Conservation (phyloP, 192 early-diverging fungal species). For the Piromyces sp. region DNA sequence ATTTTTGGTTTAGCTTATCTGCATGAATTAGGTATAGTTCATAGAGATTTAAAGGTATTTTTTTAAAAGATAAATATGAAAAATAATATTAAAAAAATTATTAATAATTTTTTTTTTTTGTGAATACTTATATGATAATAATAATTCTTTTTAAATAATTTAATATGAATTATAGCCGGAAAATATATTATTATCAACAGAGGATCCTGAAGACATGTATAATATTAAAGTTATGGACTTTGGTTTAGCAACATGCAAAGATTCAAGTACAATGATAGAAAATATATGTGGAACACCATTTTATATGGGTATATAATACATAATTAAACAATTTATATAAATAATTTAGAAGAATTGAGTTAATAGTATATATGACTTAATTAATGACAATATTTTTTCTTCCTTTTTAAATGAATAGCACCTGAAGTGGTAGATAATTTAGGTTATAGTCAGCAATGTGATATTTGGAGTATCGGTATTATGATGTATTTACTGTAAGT, state of each 20-base stretch:
- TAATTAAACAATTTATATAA: too few species aligned
- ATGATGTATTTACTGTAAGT: conserved; percentile 28
- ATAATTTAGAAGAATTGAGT: too few species aligned
- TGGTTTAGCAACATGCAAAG: conserved; percentile 22
- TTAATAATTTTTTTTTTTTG: too few species aligned
- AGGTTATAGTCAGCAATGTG: conserved; percentile 27
- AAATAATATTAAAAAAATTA: too few species aligned
- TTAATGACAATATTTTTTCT: background rate
- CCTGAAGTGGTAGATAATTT: conserved; percentile 28
- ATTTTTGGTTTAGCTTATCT: conserved; percentile 4
- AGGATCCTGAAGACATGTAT: conserved; percentile 14
- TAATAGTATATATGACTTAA: too few species aligned
- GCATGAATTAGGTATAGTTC: conserved; percentile 7
- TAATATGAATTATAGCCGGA: conserved; percentile 6
- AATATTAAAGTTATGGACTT: conserved; percentile 31
- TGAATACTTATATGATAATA: too few species aligned
- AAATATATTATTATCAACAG: conserved; percentile 11
- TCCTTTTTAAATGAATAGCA: conserved; percentile 14
- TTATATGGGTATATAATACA: conserved; percentile 18
- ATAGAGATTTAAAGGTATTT: conserved; percentile 13
- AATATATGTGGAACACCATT: conserved; percentile 23
- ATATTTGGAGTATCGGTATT: conserved; percentile 35
- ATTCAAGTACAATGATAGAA: conserved; percentile 10
- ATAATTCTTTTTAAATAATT: too few species aligned
- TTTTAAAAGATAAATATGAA: too few species aligned